Percentiles rank a stretch among this genome's conserved stretches.
These are phyloP conservation scores for Cladosporium sp. DNA, from an alignment of 2,329 filamentous ascomycete genomes.

Conservation along the genomic window DNA sequence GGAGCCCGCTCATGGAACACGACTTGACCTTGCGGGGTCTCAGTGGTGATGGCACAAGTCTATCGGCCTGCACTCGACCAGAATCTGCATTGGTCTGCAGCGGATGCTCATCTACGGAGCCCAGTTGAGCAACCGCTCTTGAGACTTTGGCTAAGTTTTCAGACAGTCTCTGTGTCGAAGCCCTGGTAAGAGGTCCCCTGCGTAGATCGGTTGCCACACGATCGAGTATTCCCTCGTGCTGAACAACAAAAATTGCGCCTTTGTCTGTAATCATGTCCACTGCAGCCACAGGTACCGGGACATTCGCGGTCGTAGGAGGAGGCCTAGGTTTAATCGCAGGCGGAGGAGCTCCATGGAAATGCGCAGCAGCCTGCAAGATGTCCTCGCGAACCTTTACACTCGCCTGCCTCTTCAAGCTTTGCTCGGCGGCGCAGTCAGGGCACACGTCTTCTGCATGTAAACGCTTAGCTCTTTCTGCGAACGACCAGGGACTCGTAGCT, in stretches of 20 bases:
- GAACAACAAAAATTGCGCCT: conserved; percentile 8
- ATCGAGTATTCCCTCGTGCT: conserved; percentile 19
- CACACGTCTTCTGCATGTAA: conserved; percentile 31
- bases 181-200: conserved; percentile 20
- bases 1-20: conserved; percentile 8
- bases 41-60: not conserved
- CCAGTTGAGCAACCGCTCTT: conserved; percentile 23
- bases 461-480: conserved; percentile 22
- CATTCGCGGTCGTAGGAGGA: not conserved
- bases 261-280: not conserved
- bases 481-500: conserved; percentile 34
- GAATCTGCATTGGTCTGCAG: too few species aligned
- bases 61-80: not conserved
- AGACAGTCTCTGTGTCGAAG: conserved; percentile 3
- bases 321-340: not conserved
- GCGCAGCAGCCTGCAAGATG: not conserved
- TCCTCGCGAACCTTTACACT: not conserved
- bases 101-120: conserved; percentile 27
- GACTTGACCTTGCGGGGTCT: not conserved
- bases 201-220: conserved; percentile 20
- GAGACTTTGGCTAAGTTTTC: conserved; percentile 15
- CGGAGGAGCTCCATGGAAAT: not conserved
- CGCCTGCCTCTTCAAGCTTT: conserved; percentile 23
- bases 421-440: conserved; percentile 36
- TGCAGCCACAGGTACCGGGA: not conserved